Evolutionary conservation across 2,329 filamentous ascomycete genomes (phyloP), one percentile per base, ranked within the genome.

Genomic region (Aspergillus flavus): DNA sequence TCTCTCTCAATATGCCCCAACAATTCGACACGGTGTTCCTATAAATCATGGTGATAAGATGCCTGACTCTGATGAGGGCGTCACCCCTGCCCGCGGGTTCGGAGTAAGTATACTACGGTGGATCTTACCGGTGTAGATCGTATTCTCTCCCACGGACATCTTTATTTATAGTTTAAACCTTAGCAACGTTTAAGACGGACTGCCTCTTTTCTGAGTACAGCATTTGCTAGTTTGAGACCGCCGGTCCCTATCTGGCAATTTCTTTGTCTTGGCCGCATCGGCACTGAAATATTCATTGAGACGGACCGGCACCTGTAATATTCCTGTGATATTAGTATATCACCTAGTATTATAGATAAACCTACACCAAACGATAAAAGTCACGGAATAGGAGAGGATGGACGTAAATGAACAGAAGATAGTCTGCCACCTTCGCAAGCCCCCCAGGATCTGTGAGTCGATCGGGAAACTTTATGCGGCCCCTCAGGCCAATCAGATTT

Each of bases 401-500:
- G 26, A n/a, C 23, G 23, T 9, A 10, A 50, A 50, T 19, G 14
- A 28, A 19, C 3, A 50, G 14, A 28, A 14, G 46, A 28, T 23
- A n/a, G 14, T 14, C 21, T n/a, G 28, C 2, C 28, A 16, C n/a
- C 26, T 23, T 36, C 14, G 4, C 14, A 36, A 36, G 34, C 34
- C 34, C 34, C 39, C 39, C 9, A 39, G 55, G 28, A 58, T 34
- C 43, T 34, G 36, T 11, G 43, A 36, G 45, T 46, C 23, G 36
- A 59, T 50, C 48, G 14, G 57, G 57, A 36, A 59, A 36, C 23
- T 59, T 48, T 52, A 48, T 36, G 43, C n/a, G 57, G 32, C 26
- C n/a, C 43, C 57, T 52, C 32, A 52, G 45, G 57, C 57, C 57
- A 59, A 59, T 59, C 45, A 50, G 1, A 21, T n/a, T 56, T 26